Evolutionary conservation across 2,329 filamentous ascomycete species (phyloP), one percentile per base, ranked within the genome.

Genomic region (Sporothrix pallida): DNA sequence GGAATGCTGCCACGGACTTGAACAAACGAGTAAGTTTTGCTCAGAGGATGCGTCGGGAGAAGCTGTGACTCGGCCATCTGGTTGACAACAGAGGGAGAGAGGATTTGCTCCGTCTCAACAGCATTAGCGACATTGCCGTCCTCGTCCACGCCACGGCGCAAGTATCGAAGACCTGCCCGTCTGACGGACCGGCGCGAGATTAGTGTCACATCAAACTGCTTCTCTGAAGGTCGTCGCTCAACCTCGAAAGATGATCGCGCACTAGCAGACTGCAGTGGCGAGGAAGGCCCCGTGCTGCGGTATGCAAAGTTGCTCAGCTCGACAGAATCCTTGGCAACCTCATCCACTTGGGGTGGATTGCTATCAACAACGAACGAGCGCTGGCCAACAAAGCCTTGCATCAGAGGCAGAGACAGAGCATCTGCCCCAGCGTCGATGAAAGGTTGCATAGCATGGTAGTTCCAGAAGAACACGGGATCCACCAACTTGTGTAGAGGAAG

Each of bases 301-400:
- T 75, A 75, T 44, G 67, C 72, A 67, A 82, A 77, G 65, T 80
- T 77, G 46, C 76, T 80, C 73, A 86, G 78, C 75, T 87, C 84
- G 15, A 83, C 76, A 0, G 84, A 86, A 65, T 86, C 84, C 70
- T 83, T 81, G 9, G 79, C 80, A 13, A 76, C 81, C 13, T 84
- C 81, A 71, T 90, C 88, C 13, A 83, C 78, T 78, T 89, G 88
- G 0, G 87, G 85, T 2, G 89, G 89, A 31, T 89, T 79, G 76
- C 83, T 85, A 77, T 94, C 91, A 31, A 95, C 89, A 9, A 90
- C 87, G 80, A 99, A 98, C 2, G 90, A 86, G 75, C 89, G 87
- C 81, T 98, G 96, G 0, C 95, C 95, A 23, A 99, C 89, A 78
- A 98, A 99, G 0, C 96, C 96, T 82, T 98, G 96, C 82, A 99